Evolutionary conservation across 495 filamentous ascomycete species (phyloP).

Genomic region (Xylaria bambusicola): DNA sequence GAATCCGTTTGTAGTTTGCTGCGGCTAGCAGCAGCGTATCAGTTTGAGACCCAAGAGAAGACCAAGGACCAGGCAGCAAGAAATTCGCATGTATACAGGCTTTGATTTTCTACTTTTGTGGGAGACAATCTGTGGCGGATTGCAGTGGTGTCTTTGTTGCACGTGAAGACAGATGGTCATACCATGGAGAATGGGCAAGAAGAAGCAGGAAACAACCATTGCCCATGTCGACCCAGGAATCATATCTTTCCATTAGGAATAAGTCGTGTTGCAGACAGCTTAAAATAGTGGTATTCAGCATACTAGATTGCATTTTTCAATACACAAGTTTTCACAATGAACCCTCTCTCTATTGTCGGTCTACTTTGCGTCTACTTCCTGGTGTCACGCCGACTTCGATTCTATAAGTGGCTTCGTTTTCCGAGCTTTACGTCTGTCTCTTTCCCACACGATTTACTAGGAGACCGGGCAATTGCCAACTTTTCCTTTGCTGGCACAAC

Average conservation of each 20-base stretch:
- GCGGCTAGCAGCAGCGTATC: neutral
- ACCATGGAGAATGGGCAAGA: neutral
- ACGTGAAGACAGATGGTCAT: neutral
- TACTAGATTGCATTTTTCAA: neutral
- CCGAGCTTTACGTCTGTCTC: no score
- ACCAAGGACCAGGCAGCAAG: neutral
- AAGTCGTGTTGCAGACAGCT: neutral
- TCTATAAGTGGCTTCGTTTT: no score
- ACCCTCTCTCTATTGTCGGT: neutral
- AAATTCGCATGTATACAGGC: neutral
- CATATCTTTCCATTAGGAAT: neutral
- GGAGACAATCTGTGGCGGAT: neutral
- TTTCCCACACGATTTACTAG: neutral
- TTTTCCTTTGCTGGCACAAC: conserved; percentile 5
- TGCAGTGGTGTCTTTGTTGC: neutral
- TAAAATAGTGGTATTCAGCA: neutral
- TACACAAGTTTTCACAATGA: neutral
- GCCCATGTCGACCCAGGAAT: neutral
- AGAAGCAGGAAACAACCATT: neutral
- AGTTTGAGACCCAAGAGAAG: neutral
- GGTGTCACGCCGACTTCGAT: no score
- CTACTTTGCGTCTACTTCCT: neutral
- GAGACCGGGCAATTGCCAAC: conserved; percentile 2
- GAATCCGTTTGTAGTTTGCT: neutral
- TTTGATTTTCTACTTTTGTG: neutral